Conservation (phyloP, 2,329 filamentous ascomycete genomes). For the Nemania sp. region DNA sequence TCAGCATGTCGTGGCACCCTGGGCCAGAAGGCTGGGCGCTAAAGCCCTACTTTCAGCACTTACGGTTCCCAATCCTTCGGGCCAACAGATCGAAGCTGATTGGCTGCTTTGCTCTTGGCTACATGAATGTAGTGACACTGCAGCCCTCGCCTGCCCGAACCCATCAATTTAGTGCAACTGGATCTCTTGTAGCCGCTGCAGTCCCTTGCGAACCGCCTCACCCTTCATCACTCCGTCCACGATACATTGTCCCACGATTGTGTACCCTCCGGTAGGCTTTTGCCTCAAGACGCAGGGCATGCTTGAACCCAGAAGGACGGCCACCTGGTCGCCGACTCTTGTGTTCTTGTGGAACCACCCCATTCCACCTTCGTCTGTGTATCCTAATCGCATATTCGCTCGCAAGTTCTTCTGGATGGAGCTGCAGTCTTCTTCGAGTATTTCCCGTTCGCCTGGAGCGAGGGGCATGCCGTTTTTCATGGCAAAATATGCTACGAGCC, state of each 20-base stretch:
- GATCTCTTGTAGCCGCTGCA: slow-evolving; percentile 17
- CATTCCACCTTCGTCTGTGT: slow-evolving; percentile 15
- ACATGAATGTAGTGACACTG: too few relatives aligned
- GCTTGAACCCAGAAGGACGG: slow-evolving; percentile 17
- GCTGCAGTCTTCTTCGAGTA: slow-evolving; percentile 10
- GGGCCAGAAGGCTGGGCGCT: too few relatives aligned
- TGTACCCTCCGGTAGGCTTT: slow-evolving; percentile 11
- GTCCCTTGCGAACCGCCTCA: slow-evolving; percentile 19
- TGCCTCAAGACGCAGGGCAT: slow-evolving; percentile 25
- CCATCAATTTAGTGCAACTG: slow-evolving; percentile 11
- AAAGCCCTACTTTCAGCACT: too few relatives aligned
- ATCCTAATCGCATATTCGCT: slow-evolving; percentile 23
- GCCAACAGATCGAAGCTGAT: too few relatives aligned
- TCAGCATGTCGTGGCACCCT: too few relatives aligned
- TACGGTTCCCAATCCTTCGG: too few relatives aligned
- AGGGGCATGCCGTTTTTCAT: slow-evolving; percentile 13
- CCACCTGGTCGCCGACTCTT: slow-evolving; percentile 16
- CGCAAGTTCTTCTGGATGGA: slow-evolving; percentile 14
- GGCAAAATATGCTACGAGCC: slow-evolving; percentile 14
- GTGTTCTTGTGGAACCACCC: slow-evolving; percentile 21
- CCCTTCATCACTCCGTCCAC: slow-evolving; percentile 23
- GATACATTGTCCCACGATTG: slow-evolving; percentile 18
- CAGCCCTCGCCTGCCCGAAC: not conserved
- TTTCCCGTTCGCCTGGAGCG: slow-evolving; percentile 1
- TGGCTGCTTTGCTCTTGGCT: too few relatives aligned